Evolutionary conservation across 805 yeast species (phyloP), one percentile per base, ranked within the genome.

Genomic region (Sugiyamaella boreocaroliniensis): DNA sequence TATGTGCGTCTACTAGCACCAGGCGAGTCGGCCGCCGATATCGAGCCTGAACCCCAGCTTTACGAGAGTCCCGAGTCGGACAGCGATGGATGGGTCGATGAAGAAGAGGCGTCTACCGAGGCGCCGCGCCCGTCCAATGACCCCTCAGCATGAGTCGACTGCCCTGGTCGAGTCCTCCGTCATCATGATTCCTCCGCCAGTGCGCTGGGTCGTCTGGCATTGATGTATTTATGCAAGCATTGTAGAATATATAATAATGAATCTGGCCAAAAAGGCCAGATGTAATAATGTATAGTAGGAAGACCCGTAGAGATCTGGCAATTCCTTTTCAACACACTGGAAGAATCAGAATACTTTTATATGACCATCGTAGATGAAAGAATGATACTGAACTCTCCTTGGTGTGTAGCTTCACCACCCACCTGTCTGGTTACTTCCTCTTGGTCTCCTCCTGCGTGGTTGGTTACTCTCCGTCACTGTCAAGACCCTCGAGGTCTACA

Each of bases 1-100:
- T 93, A 90, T 63, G 97, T 93, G 29, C 85, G 86, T 26, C 29
- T 59, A 52, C 37, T 32, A 10, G 37, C 37, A 14, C 12, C n/a
- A 10, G 37, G n/a, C 11, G 37, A 14, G 4, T 5, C 37, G 37
- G 45, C 32, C 32, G 8, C 43, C 48, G 43, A 41, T 26, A 45
- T 52, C 19, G 58, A 55, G 40, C 45, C 47, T 26, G 43, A 59
- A 49, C 50, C 43, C n/a, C 55, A 44, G 20, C 50, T 57, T 8
- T 57, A 53, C 29, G 55, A 51, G 29, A 55, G 58, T 43, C 60
- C 58, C 51, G 58, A 59, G 52, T 53, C 54, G 20, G 62, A 58
- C 29, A 60, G 62, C 26, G 71, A 66, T 19, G 56, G 57, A 60
- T 56, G 64, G 64, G 61, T 56, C 4, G 66, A 61, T 46, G 67